Conservation (phyloP, 371 early-diverging fungal species). For the Circinella umbellata region DNA sequence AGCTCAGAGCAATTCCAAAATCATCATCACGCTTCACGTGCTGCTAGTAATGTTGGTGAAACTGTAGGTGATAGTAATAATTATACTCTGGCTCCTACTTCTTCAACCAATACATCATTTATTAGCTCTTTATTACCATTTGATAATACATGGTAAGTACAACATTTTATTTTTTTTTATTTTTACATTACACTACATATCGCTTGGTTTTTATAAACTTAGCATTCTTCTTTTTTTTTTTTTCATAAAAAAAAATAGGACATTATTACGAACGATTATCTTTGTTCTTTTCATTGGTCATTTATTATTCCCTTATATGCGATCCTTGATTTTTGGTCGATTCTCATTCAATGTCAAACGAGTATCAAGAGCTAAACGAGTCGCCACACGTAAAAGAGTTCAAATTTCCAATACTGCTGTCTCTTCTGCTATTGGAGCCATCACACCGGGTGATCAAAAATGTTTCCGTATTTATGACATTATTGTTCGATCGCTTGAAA, state of each 20-base stretch:
- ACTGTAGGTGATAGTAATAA: conserved; percentile 4
- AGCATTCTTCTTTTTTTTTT: not conserved
- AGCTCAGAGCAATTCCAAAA: conserved; percentile 36
- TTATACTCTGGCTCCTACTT: conserved; percentile 5
- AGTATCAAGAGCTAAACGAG: conserved; percentile 25
- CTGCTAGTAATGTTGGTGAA: conserved; percentile 25
- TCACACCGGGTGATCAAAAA: conserved; percentile 40
- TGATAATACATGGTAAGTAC: conserved; percentile 34
- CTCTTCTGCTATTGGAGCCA: conserved; percentile 2
- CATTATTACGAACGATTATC: conserved; percentile 29
- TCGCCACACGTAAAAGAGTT: conserved; percentile 15
- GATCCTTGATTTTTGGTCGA: conserved; percentile 23
- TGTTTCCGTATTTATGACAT: conserved; percentile 33
- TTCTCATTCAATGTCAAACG: conserved; percentile 34
- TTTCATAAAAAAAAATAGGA: conserved; percentile 15
- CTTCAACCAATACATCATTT: not conserved
- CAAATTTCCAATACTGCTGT: conserved; percentile 2
- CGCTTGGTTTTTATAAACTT: not conserved
- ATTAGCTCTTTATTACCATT: conserved; percentile 26
- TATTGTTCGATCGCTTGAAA: conserved; percentile 24
- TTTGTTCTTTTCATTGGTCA: conserved; percentile 38
- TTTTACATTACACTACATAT: not conserved
- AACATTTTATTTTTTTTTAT: not conserved
- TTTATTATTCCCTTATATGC: conserved; percentile 34
- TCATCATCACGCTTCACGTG: conserved; percentile 45